Evolutionary conservation across 495 filamentous ascomycete species (phyloP), one percentile per base, ranked within the genome.

Genomic region (Neurospora pannonica): DNA sequence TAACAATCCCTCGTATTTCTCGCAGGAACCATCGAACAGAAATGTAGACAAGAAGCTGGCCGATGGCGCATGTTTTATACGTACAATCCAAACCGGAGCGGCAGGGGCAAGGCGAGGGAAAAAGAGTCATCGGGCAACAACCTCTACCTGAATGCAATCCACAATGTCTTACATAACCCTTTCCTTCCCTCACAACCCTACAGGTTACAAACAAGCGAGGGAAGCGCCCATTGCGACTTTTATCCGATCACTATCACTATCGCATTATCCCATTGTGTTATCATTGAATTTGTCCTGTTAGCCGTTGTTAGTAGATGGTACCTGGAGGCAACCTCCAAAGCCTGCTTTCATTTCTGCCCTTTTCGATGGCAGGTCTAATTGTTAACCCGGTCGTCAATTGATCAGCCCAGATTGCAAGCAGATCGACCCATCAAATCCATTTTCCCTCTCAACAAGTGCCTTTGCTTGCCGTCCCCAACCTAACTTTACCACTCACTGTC

Each of bases 401-500:
- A 80, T 81, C 79, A 78, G 78, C 80, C 77, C 80, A 82, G 79
- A 78, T 78, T 81, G 74, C 76, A 76, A 13, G 70, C 70, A 73
- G 72, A 79, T 82, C 80, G 79, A 75, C 80, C 80, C 80, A 82
- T 79, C 24, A 24, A 54, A 54, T 28, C 48, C 48, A 28, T 62
- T 70, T 39, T 48, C 42, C 40, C 28, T 13, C 21, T n/a, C 39
- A 70, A 38, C 11, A 31, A 69, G 37, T 38, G 19, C 17, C 24
- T n/a, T 31, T 71, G 38, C 28, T 67, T 73, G 60, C 72, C 38
- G 70, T 40, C 70, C 34, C 36, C 36, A 37, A 37, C 34, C 70
- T 40, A 48, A 40, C 70, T 67, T 67, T 67, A 34, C 13, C 28
- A 62, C 54, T 31, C 24, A 31, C 28, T 48, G n/a, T 9, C n/a